Evolutionary conservation across 441 rosid species (phyloP).

Genomic region (Erodium moschatum): DNA sequence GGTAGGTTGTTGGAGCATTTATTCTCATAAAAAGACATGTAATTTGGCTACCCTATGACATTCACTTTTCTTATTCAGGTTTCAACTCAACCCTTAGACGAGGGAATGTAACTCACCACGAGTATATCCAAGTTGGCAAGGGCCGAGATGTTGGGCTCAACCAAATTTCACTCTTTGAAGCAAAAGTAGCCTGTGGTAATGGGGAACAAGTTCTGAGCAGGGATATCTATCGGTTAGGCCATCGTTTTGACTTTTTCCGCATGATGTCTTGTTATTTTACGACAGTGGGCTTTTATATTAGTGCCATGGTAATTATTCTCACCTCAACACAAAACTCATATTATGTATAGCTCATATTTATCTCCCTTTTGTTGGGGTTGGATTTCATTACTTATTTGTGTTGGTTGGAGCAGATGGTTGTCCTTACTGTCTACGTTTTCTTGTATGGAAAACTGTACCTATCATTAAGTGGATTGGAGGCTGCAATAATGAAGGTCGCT

Average conservation of each 20-base stretch:
- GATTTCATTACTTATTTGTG: background rate
- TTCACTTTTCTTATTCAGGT: constrained; percentile 33
- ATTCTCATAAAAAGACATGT: background rate
- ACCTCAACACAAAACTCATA: constrained; percentile 15
- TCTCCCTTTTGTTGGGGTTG: too few species aligned
- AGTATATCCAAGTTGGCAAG: constrained; percentile 29
- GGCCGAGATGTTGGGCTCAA: constrained; percentile 25
- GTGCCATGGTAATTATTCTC: constrained; percentile 55
- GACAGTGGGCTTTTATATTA: constrained; percentile 68
- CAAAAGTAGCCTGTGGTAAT: constrained; percentile 76
- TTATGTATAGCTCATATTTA: constrained; percentile 10
- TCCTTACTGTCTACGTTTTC: constrained; percentile 60
- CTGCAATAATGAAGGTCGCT: constrained; percentile 58
- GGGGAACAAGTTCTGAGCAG: constrained; percentile 58
- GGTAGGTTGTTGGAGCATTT: constrained; percentile 28
- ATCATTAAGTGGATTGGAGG: constrained; percentile 82
- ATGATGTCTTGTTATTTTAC: constrained; percentile 84
- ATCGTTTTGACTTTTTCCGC: constrained; percentile 89
- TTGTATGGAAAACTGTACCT: constrained; percentile 80
- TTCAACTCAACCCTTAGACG: constrained; percentile 24
- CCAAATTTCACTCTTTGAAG: constrained; percentile 25
- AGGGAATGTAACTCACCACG: constrained; percentile 29
- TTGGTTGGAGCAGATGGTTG: constrained; percentile 50
- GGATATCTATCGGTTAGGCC: constrained; percentile 67
- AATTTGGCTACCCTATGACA: constrained; percentile 15